phyloP scores from a whole-genome alignment of 257 asterid genomes.

The Paraleonurus japonicus region DNA sequence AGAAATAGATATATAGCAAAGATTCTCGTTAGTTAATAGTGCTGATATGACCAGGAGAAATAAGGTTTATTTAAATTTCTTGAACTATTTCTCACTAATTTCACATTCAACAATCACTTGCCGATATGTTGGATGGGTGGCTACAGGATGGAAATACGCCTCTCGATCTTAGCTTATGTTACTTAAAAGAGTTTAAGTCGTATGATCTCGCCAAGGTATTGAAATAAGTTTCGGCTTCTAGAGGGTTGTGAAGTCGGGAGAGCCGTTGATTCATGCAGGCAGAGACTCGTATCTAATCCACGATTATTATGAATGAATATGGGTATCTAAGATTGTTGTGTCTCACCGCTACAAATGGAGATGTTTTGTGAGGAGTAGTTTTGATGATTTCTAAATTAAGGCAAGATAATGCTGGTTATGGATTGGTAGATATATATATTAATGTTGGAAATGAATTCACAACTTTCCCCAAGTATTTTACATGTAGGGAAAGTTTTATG shows the following conservation, averaged over 20 bases:
- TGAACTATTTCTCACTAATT: not conserved
- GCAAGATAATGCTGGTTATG: not conserved
- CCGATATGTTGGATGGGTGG: not conserved
- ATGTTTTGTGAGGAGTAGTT: not conserved
- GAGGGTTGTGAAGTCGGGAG: constrained; percentile 30
- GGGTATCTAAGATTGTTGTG: not conserved
- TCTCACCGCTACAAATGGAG: not conserved
- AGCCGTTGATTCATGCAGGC: not conserved
- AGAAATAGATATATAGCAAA: constrained; percentile 77
- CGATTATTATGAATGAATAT: not conserved
- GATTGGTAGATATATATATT: not conserved
- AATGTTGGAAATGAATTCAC: not conserved
- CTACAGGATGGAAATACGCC: constrained; percentile 76
- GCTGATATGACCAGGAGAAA: constrained; percentile 78
- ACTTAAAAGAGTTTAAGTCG: constrained; percentile 93
- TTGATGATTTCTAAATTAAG: not conserved
- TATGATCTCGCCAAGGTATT: constrained; percentile 82
- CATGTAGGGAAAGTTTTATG: not conserved
- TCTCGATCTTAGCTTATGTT: constrained; percentile 75
- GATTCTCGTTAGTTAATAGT: constrained; percentile 69
- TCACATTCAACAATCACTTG: not conserved
- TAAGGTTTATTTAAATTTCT: constrained; percentile 43
- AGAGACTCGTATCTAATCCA: not conserved
- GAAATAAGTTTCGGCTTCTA: constrained; percentile 66
- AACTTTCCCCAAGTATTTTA: not conserved